phyloP scores from a whole-genome alignment of 352 stramenopile species.

The Phytophthora podocarpi region DNA sequence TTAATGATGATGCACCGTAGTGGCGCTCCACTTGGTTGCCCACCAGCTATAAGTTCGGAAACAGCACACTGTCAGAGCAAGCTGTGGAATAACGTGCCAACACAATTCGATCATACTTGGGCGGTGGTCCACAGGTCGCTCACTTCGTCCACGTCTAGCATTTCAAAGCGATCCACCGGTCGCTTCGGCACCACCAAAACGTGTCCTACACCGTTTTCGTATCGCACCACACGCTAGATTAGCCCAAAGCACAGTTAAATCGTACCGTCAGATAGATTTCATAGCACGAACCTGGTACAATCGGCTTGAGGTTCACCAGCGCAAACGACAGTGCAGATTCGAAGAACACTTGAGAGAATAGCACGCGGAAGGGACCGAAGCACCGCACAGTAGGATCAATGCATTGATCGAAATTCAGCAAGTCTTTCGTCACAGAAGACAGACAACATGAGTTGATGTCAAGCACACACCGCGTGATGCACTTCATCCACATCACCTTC shows the following conservation, averaged over 20 bases:
- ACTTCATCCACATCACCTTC: slow-evolving; percentile 22
- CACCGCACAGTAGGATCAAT: slow-evolving; percentile 35
- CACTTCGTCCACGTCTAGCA: slow-evolving; percentile 85
- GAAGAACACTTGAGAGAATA: slow-evolving; percentile 62
- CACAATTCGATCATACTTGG: slow-evolving; percentile 42
- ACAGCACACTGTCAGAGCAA: not conserved
- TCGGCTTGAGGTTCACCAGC: slow-evolving; percentile 94
- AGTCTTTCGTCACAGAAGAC: slow-evolving; percentile 16
- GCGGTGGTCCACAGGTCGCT: slow-evolving; percentile 89
- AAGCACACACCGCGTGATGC: too few species aligned
- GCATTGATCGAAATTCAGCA: slow-evolving; percentile 46
- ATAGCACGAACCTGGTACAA: slow-evolving; percentile 74
- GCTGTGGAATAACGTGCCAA: not conserved
- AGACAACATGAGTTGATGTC: not conserved
- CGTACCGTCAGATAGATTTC: not conserved
- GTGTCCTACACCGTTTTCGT: slow-evolving; percentile 65
- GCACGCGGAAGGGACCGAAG: slow-evolving; percentile 59
- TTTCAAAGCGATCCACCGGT: slow-evolving; percentile 69
- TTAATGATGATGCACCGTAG: slow-evolving; percentile 83
- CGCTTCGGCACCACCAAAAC: slow-evolving; percentile 90
- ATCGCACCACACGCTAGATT: not conserved
- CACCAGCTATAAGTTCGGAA: slow-evolving; percentile 43
- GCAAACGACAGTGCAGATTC: slow-evolving; percentile 62
- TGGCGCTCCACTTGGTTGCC: slow-evolving; percentile 74
- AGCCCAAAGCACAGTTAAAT: not conserved